Base-by-base conservation (phyloP, 192 early-diverging fungal species). In the Funneliformis mosseae region DNA sequence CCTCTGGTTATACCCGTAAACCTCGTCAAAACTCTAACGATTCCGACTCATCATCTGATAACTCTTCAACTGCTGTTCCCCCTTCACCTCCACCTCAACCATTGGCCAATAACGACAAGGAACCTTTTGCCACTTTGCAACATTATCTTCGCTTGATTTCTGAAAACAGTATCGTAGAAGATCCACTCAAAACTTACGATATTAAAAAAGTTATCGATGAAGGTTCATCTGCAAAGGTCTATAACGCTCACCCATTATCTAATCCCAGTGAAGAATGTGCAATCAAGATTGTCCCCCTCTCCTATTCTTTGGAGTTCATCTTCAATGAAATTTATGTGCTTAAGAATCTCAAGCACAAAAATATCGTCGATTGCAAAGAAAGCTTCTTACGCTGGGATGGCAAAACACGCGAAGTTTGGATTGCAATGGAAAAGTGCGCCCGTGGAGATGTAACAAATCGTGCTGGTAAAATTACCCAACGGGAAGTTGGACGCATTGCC, bases 171-270 rank as follows among this genome's bases (percentile, higher is more conserved):
- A 9, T 41, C 0, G 33, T 21, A 3, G 50, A 71, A 12, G 23
- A 61, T 18, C 78, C 78, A 7, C 7, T 41, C 3, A 71, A 79
- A 8, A 43, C 10, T 61, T 79, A 79, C 16, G 68, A 79, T 42
- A 14, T 79, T n/a, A 46, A 79, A 71, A 60, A 71, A 60, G 48
- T 71, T 23, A 79, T 79, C 14, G 78, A 79, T 61, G 78, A 79
- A 71, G 78, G 78, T 41, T 79, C 78, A n/a, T 79, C 78, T 16
- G 78, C 78, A 61, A 70, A 79, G 43, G 78, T 79, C 16, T 71
- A 61, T 71, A 60, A 46, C 7, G 78, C 78, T 39, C 39, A 28
- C 27, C 25, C 66, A 23, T 48, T 69, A n/a, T 16, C 25, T 39
- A 38, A 33, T 67, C 16, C 46, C 38, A 33, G 28, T 14, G 78